Base-by-base conservation (phyloP, 352 stramenopile species). In the Globisporangium cylindrosporum region DNA sequence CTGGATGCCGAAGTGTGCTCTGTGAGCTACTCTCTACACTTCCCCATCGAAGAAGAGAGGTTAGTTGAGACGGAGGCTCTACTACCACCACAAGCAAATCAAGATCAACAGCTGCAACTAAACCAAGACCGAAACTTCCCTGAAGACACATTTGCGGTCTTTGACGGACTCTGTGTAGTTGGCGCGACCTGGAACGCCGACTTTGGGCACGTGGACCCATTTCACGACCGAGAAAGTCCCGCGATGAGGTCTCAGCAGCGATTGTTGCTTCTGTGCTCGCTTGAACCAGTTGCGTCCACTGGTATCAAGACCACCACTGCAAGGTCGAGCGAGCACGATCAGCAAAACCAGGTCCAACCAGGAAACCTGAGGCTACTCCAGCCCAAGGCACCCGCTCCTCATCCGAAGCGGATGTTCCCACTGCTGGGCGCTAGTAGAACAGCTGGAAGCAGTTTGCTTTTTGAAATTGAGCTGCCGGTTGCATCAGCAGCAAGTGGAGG, bases 101-200 rank as follows among this genome's bases (percentile, higher is more conserved):
- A 49, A 49, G 15, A 49, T 20, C 41, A 7, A 49, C 10, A 20
- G n/a, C 10, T 46, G 22, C 3, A 14, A 25, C 18, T n/a, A 8
- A 4, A 4, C 3, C n/a, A 64, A 1, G 4, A 8, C 15, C 1
- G 15, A 49, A 25, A 43, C 56, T 59, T 54, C 15, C 25, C 38
- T 27, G 22, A 29, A 9, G n/a, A 51, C 27, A 66, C 38, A 32
- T 62, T 71, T 20, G 59, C 59, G 7, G 66, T 71, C 15, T 25
- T 67, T 29, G 59, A 62, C 24, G 59, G 66, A 1, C 20, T 71
- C n/a, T 41, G 51, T 1, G 22, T 71, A 25, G 22, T 67, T 32
- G 60, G 46, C 0, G 59, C 59, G 48, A 3, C 15, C 6, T 71
- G 66, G 66, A 59, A 67, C 41, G 12, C 41, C 1, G 41, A 59